Percentiles rank a stretch among this genome's conserved stretches.
phyloP scores from a whole-genome alignment of 768 basidiomycete genomes.

The Collybia mongolica region DNA sequence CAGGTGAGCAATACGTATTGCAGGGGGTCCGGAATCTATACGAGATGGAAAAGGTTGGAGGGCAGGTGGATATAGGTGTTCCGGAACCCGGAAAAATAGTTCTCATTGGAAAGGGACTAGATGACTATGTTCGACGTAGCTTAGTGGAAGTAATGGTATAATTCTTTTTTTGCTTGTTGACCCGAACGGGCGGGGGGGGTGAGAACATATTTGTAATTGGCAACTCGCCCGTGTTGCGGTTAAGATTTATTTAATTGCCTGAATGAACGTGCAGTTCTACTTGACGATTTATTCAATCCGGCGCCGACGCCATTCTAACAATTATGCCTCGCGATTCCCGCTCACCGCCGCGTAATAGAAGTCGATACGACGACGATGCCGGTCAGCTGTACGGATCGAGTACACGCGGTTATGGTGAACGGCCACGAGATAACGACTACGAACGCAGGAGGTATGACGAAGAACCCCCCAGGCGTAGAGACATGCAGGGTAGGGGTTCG shows the following conservation, averaged over 20 bases:
- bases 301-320: background rate
- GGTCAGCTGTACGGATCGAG: background rate
- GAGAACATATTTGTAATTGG: too few species aligned
- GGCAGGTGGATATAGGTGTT: constrained; percentile 42
- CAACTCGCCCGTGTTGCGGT: too few species aligned
- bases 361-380: constrained; percentile 15
- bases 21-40: constrained; percentile 94
- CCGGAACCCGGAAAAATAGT: constrained; percentile 78
- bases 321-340: constrained; percentile 17
- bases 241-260: too few species aligned
- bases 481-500: constrained; percentile 6
- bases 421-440: constrained; percentile 8
- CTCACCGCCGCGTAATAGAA: constrained; percentile 15
- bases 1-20: constrained; percentile 66
- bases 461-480: constrained; percentile 5
- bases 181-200: too few species aligned
- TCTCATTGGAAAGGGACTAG: constrained; percentile 82
- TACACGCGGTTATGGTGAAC: constrained; percentile 6
- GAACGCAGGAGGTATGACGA: constrained; percentile 11
- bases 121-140: constrained; percentile 52
- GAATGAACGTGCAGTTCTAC: too few species aligned
- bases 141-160: constrained; percentile 33
- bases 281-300: too few species aligned
- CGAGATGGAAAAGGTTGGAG: constrained; percentile 59
- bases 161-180: background rate